phyloP scores from a whole-genome alignment of 352 stramenopile genomes.

The Pythium scleroteichum region DNA sequence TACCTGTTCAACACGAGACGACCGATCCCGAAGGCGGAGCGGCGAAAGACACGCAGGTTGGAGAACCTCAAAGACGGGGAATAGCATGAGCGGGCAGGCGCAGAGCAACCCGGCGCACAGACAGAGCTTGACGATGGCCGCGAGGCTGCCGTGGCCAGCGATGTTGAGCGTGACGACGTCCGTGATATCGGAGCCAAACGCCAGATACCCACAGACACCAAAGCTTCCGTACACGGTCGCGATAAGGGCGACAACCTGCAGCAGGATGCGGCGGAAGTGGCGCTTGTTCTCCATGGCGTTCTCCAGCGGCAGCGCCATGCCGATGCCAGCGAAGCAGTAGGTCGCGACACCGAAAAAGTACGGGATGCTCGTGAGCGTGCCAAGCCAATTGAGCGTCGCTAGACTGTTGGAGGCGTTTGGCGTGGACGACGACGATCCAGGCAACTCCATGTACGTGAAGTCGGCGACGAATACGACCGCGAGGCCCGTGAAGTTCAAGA shows the following conservation, averaged over 20 bases:
- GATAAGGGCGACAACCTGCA: slow-evolving; percentile 49
- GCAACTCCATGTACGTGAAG: slow-evolving; percentile 47
- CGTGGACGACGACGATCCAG: not conserved
- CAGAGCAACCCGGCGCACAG: slow-evolving; percentile 74
- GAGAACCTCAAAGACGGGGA: slow-evolving; percentile 66
- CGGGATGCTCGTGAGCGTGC: slow-evolving; percentile 49
- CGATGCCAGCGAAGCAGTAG: slow-evolving; percentile 81
- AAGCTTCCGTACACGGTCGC: slow-evolving; percentile 70
- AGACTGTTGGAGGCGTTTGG: not conserved
- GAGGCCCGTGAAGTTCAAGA: slow-evolving; percentile 74
- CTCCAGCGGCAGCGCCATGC: slow-evolving; percentile 72
- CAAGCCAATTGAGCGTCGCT: slow-evolving; percentile 32
- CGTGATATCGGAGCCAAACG: slow-evolving; percentile 56
- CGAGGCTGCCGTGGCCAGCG: slow-evolving; percentile 34
- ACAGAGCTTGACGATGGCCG: slow-evolving; percentile 72
- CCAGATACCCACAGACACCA: slow-evolving; percentile 65
- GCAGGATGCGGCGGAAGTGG: slow-evolving; percentile 58
- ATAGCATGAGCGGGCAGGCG: slow-evolving; percentile 88
- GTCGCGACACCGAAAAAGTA: slow-evolving; percentile 78
- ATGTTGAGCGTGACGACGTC: slow-evolving; percentile 87
- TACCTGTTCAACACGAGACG: slow-evolving; percentile 9
- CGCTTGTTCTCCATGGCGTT: slow-evolving; percentile 52
- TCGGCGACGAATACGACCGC: slow-evolving; percentile 69
- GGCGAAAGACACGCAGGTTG: slow-evolving; percentile 27
- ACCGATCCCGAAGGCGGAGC: not conserved